Percentiles rank a stretch among this genome's conserved stretches.
Evolutionary conservation across 2,329 filamentous ascomycete genomes (phyloP).

Genomic region (Emmonsiellopsis sp.): DNA sequence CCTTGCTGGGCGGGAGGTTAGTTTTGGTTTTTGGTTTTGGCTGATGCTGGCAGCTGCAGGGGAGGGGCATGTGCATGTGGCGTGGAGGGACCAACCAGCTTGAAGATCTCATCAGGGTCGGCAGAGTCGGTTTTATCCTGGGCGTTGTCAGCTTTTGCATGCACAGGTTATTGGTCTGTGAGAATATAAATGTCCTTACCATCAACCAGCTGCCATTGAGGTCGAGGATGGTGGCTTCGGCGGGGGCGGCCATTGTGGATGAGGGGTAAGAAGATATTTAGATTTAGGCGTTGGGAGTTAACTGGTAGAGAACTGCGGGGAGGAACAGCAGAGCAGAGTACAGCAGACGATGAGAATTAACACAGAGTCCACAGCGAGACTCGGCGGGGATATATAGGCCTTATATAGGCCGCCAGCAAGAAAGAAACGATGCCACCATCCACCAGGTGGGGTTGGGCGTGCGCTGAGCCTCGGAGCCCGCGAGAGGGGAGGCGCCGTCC

Average conservation of each 20-base stretch:
- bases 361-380: neutral
- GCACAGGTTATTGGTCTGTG: neutral
- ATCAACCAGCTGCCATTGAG: conserved; percentile 62
- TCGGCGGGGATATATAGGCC: too few relatives aligned
- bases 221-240: conserved; percentile 56
- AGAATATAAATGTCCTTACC: conserved; percentile 35
- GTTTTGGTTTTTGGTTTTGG: neutral
- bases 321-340: neutral
- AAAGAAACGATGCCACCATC: neutral
- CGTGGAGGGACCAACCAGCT: conserved; percentile 38
- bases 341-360: neutral
- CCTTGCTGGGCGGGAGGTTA: conserved; percentile 45
- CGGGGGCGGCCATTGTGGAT: conserved; percentile 60
- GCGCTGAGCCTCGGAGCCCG: neutral
- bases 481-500: neutral
- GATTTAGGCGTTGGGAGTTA: conserved; percentile 14
- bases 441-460: neutral
- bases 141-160: conserved; percentile 2
- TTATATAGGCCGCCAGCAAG: neutral
- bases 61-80: conserved; percentile 2
- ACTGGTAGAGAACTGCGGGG: neutral
- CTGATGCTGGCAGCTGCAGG: neutral
- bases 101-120: conserved; percentile 57
- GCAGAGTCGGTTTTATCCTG: conserved; percentile 71
- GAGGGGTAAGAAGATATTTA: conserved; percentile 12